Percentiles rank a stretch among this genome's conserved stretches.
phyloP scores from a whole-genome alignment of 805 yeast genomes.

The Yarrowia sp. region DNA sequence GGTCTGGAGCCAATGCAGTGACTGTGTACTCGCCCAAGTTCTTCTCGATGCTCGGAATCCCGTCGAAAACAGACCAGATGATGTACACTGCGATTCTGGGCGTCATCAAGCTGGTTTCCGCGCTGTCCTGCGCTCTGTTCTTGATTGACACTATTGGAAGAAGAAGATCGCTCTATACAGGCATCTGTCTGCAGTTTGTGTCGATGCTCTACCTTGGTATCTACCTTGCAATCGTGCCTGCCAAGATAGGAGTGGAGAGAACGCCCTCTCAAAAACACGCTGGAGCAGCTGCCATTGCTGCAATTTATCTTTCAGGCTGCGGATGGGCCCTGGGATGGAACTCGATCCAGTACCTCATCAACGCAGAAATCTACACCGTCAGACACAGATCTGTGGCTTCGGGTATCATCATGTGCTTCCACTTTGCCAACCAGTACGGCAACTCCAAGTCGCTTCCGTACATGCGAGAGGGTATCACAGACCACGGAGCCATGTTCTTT shows the following conservation, averaged over 20 bases:
- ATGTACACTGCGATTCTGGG: not conserved
- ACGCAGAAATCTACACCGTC: not conserved
- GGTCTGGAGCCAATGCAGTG: not conserved
- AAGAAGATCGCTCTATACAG: not conserved
- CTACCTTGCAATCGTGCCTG: not conserved
- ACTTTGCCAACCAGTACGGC: not conserved
- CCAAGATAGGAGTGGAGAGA: not conserved
- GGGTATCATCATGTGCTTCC: not conserved
- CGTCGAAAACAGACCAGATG: not conserved
- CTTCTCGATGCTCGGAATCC: not conserved
- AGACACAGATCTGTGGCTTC: not conserved
- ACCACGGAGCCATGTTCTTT: not conserved
- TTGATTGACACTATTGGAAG: not conserved
- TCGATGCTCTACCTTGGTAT: not conserved
- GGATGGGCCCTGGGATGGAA: not conserved
- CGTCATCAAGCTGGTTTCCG: not conserved
- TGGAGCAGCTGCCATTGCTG: not conserved
- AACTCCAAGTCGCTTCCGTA: not conserved
- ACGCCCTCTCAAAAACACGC: not conserved
- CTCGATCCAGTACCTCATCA: not conserved
- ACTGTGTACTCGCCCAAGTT: not conserved
- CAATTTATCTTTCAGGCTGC: not conserved
- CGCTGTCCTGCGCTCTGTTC: not conserved
- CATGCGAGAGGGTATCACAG: not conserved
- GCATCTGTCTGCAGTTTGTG: not conserved